These are phyloP conservation scores for Gyrodon lividus DNA, from an alignment of 768 basidiomycete species.

Conservation along the genomic window DNA sequence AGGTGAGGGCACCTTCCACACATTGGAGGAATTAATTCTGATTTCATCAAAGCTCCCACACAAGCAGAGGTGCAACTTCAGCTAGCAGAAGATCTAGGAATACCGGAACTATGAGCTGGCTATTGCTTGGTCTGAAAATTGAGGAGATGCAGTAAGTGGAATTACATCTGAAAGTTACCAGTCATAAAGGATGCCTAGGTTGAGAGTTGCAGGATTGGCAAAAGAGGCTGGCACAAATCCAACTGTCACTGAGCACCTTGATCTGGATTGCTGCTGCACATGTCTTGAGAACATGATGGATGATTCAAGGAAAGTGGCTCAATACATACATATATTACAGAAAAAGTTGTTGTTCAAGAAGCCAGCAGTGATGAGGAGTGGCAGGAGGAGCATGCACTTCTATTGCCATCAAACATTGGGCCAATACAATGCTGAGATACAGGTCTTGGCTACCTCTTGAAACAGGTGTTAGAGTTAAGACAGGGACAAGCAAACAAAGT, in stretches of 20 bases:
- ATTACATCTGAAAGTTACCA: neutral
- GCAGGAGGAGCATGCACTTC: neutral
- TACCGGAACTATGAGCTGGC: neutral
- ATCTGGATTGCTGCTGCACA: neutral
- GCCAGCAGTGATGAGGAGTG: neutral
- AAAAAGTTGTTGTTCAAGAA: neutral
- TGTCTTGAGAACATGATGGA: neutral
- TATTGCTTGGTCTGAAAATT: neutral
- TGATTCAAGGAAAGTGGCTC: neutral
- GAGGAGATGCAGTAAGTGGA: neutral
- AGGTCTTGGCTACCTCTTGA: neutral
- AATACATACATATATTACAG: too few relatives aligned
- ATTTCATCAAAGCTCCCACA: neutral
- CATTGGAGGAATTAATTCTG: neutral
- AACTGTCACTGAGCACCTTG: neutral
- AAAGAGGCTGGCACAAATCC: neutral
- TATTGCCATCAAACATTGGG: neutral
- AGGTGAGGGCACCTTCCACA: neutral
- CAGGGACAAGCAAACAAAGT: neutral
- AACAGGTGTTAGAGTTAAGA: neutral
- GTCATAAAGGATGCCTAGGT: neutral
- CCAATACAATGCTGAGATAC: neutral
- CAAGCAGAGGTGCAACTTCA: neutral
- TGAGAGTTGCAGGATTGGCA: neutral
- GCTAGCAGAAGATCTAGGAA: neutral